Evolutionary conservation across 2,329 filamentous ascomycete species (phyloP), one percentile per base, ranked within the genome.

Genomic region (Diaporthe ampelina): DNA sequence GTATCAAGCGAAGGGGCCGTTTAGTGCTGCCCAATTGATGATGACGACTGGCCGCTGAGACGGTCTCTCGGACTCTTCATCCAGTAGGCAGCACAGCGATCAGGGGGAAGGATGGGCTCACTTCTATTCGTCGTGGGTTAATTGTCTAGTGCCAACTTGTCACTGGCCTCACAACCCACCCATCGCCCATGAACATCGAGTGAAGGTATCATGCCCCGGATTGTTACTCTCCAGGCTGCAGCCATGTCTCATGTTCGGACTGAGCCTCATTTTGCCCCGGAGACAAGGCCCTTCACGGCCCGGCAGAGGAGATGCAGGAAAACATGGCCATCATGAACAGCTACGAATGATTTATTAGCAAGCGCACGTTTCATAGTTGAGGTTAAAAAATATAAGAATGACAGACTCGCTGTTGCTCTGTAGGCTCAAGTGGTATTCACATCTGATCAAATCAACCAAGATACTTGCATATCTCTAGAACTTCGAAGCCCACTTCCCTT

Each of bases 21-120:
- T 8, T 11, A 63, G 21, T 24, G 5, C 45, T n/a, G 35, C 37
- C 19, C 10, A 1, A 11, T 9, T 52, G 26, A 24, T 8, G n/a
- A 4, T 67, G 61, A 45, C 35, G 63, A 54, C 63, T 68, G 63
- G 63, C n/a, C 63, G 29, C 8, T 32, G n/a, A 26, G 24, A 8
- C 13, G 45, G 63, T 54, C 63, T n/a, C 63, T 40, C 29, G 63
- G 45, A 52, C 26, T 26, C 15, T 3, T 26, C 4, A 52, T 40
- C 15, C 21, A 6, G 45, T 68, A 68, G 63, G 63, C 63, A 54
- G 45, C 63, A 68, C 45, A 52, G 61, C 45, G 61, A 67, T 67
- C 45, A 67, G 45, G 29, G 29, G 61, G n/a, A 3, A 24, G 29
- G 24, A 37, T 68, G 45, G 32, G n/a, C 63, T 68, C 45, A 68